Evolutionary conservation across 192 early-diverging fungal species (phyloP), one percentile per base, ranked within the genome.

Genomic region (Glomus cerebriforme): DNA sequence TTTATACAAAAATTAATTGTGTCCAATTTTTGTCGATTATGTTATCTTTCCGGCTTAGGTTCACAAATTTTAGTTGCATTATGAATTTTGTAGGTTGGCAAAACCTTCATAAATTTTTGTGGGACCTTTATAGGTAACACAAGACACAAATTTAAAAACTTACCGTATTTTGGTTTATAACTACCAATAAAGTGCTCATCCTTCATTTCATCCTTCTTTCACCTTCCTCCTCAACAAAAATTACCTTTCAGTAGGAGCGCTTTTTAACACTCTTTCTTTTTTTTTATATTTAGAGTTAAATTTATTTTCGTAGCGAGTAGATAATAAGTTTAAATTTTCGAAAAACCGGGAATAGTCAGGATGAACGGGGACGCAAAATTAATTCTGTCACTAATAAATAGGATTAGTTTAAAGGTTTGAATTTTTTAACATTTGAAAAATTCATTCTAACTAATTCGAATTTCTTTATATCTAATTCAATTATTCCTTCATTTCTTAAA

Each of bases 401-500:
- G 83, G 22, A 82, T 87, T 19, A 59, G 74, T 59, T 34, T 84
- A 19, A 82, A 81, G 81, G 86, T 87, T 80, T 59, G 47, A 49
- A 39, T 22, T 54, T 34, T 58, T 58, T 63, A 32, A 64, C 58
- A 43, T 10, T 43, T 39, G 34, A 59, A 49, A 39, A 54, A 66
- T 26, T 58, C 65, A 7, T 34, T 62, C 35, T 37, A 59, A 35
- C 31, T 58, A 59, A 35, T 45, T 59, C 34, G 8, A 72, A n/a
- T 58, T 31, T 13, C 62, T 26, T 66, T 34, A 37, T 58, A 32
- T n/a, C 59, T 70, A 59, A 49, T 72, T 79, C 37, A 80, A 39
- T 39, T 39, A 9, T 39, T 9, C 9, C 0, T 39, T 39, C 8
- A 39, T 39, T 39, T 39, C 37, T 7, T 39, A 39, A 7, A 0